Evolutionary conservation across 2,329 filamentous ascomycete species (phyloP).

Genomic region (Exophiala calicioides): DNA sequence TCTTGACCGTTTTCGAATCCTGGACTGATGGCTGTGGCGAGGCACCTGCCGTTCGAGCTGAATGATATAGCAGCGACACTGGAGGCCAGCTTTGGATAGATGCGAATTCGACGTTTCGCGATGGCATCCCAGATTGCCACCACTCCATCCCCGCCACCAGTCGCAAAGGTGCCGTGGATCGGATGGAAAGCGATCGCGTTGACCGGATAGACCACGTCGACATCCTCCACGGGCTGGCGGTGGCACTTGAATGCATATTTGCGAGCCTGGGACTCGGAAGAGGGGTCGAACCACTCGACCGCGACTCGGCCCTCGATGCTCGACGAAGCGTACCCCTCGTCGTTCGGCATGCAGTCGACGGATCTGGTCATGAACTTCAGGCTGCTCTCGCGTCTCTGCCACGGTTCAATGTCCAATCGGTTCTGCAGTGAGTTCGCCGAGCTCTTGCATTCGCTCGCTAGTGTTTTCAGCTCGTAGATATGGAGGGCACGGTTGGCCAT

Average conservation of each 20-base stretch:
- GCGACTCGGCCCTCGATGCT: constrained; percentile 94
- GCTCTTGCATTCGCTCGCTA: constrained; percentile 58
- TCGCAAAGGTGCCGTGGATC: constrained; percentile 78
- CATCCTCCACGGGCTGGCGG: constrained; percentile 68
- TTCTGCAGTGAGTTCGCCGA: constrained; percentile 45
- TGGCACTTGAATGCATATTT: constrained; percentile 99
- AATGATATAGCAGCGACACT: constrained; percentile 78
- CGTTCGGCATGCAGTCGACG: constrained; percentile 94
- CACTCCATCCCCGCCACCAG: constrained; percentile 84
- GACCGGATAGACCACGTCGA: constrained; percentile 86
- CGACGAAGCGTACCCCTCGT: constrained; percentile 86
- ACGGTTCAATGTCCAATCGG: constrained; percentile 66
- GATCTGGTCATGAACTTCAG: constrained; percentile 95
- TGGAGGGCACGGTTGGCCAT: constrained; percentile 93
- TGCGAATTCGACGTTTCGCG: constrained; percentile 83
- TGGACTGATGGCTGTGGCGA: constrained; percentile 80
- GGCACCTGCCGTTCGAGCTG: constrained; percentile 71
- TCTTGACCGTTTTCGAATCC: constrained; percentile 87
- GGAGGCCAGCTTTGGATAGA: constrained; percentile 81
- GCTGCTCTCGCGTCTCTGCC: constrained; percentile 90
- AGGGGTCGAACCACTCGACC: constrained; percentile 97
- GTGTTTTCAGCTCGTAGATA: constrained; percentile 82
- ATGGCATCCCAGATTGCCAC: constrained; percentile 93
- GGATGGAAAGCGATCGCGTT: constrained; percentile 89
- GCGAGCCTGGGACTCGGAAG: constrained; percentile 78